Evolutionary conservation across 1,284 basidiomycete species (phyloP).

Genomic region (Apiotrichum montevideense): DNA sequence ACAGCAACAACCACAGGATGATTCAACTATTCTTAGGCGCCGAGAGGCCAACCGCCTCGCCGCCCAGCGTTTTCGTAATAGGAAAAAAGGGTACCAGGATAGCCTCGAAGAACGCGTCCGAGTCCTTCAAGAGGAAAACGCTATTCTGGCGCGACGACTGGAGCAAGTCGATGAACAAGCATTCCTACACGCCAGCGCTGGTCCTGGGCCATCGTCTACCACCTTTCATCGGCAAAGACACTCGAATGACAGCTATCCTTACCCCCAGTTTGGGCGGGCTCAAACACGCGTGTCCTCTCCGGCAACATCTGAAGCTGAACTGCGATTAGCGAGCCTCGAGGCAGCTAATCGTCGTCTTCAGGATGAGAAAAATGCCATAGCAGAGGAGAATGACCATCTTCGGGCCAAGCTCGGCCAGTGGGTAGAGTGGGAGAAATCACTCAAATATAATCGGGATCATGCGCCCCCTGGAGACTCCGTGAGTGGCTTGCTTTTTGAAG

Average conservation of each 20-base stretch:
- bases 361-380: conserved; percentile 19
- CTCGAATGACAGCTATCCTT: not conserved
- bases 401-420: no score
- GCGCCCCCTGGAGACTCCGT: no score
- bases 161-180: conserved; percentile 11
- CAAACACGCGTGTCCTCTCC: not conserved
- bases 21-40: conserved; percentile 9
- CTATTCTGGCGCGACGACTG: conserved; percentile 20
- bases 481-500: no score
- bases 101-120: conserved; percentile 36
- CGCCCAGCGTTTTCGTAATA: conserved; percentile 39
- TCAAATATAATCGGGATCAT: no score
- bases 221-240: not conserved
- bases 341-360: conserved; percentile 28
- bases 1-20: not conserved
- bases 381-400: no score
- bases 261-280: not conserved
- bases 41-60: conserved; percentile 42
- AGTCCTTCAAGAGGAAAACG: conserved; percentile 32
- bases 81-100: conserved; percentile 44
- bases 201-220: not conserved
- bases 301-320: not conserved
- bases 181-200: not conserved
- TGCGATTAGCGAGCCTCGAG: conserved; percentile 30
- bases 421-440: no score